These are phyloP conservation scores for Candida glucosophila DNA, from an alignment of 1,139 yeast species.

Conservation along the genomic window DNA sequence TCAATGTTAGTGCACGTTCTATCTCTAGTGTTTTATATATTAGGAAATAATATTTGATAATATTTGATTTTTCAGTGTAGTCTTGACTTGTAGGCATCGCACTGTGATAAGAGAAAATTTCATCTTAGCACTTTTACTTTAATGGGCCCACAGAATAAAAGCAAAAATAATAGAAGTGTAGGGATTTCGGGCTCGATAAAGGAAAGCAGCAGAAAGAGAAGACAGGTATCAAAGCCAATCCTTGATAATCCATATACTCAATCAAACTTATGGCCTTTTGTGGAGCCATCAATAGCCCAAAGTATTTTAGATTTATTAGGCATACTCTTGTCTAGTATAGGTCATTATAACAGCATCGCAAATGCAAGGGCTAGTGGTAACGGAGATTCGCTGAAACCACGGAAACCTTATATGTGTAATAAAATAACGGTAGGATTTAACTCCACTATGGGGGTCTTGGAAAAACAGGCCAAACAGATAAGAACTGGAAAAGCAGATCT, in stretches of 20 bases:
- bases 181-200: constrained; percentile 22
- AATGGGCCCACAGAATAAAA: no score
- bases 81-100: no score
- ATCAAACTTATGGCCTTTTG: constrained; percentile 42
- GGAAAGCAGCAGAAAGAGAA: constrained; percentile 34
- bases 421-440: constrained; percentile 45
- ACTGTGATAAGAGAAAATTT: no score
- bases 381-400: constrained; percentile 7
- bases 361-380: constrained; percentile 5
- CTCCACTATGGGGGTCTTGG: constrained; percentile 41
- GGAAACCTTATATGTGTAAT: constrained; percentile 16
- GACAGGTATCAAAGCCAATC: constrained; percentile 52
- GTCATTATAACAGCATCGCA: constrained; percentile 19
- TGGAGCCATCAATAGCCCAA: constrained; percentile 27
- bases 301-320: constrained; percentile 34
- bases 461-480: constrained; percentile 30
- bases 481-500: constrained; percentile 1
- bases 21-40: no score
- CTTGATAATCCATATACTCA: constrained; percentile 53
- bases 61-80: no score
- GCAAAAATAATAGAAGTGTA: not conserved
- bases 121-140: no score
- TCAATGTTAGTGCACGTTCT: no score
- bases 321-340: constrained; percentile 27
- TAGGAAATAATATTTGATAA: no score